Evolutionary conservation across 1,284 basidiomycete species (phyloP).

Genomic region (Cystobasidiaceae sp.): DNA sequence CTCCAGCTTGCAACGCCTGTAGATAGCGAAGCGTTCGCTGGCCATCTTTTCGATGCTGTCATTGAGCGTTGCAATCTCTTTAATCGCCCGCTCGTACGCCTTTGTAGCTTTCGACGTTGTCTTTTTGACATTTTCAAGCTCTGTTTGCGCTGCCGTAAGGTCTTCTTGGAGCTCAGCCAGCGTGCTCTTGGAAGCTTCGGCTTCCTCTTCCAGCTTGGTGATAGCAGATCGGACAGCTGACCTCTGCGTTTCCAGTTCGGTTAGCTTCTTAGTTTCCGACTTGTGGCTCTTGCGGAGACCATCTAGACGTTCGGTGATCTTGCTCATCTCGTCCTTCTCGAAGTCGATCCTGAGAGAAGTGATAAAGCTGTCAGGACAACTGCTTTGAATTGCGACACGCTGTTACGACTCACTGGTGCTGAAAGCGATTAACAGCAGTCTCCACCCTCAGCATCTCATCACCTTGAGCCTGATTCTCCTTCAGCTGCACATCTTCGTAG

Average conservation of each 20-base stretch:
- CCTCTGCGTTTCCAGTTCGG: slow-evolving; percentile 29
- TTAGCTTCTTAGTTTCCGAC: slow-evolving; percentile 50
- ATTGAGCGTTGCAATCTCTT: slow-evolving; percentile 85
- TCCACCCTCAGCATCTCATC: slow-evolving; percentile 78
- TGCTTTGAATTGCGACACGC: no score
- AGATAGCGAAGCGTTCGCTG: slow-evolving; percentile 77
- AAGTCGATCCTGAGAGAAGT: slow-evolving; percentile 76
- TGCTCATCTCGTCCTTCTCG: slow-evolving; percentile 65
- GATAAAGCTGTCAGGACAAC: no score
- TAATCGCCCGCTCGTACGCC: slow-evolving; percentile 74
- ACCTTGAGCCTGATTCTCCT: slow-evolving; percentile 76
- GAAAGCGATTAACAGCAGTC: slow-evolving; percentile 78
- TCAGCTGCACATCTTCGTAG: slow-evolving; percentile 88
- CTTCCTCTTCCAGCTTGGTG: slow-evolving; percentile 57
- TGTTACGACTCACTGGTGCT: slow-evolving; percentile 72
- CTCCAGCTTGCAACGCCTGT: slow-evolving; percentile 87
- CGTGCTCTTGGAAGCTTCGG: slow-evolving; percentile 55
- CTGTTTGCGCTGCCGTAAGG: slow-evolving; percentile 53
- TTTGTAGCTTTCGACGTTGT: slow-evolving; percentile 64
- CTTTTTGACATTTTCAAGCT: slow-evolving; percentile 71
- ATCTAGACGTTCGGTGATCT: slow-evolving; percentile 60
- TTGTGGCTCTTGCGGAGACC: slow-evolving; percentile 50
- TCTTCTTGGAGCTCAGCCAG: slow-evolving; percentile 25
- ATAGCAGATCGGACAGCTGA: slow-evolving; percentile 51
- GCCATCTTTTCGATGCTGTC: slow-evolving; percentile 88